These are phyloP conservation scores for Fusarium citri DNA, from an alignment of 2,329 filamentous ascomycete species.

Conservation along the genomic window DNA sequence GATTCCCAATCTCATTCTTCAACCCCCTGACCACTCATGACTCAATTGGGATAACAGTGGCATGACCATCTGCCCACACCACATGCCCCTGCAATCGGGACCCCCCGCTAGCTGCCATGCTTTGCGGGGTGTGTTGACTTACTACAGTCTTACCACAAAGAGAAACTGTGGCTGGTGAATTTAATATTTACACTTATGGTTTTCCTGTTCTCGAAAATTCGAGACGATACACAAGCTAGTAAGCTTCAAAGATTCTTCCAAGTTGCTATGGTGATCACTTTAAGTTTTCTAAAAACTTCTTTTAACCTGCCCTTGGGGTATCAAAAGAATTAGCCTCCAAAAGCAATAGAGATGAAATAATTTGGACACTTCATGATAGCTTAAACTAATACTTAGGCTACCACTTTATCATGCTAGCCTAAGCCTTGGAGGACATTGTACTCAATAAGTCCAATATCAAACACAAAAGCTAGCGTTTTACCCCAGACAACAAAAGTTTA, in stretches of 20 bases:
- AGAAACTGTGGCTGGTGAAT: slow-evolving; percentile 31
- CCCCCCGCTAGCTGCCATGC: slow-evolving; percentile 28
- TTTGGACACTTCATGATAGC: neutral
- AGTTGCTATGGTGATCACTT: neutral
- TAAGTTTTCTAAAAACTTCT: neutral
- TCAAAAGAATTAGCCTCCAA: neutral
- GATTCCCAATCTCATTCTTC: slow-evolving; percentile 13
- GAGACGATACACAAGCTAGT: neutral
- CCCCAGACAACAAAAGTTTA: neutral
- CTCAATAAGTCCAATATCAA: neutral
- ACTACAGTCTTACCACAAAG: neutral
- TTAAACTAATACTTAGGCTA: neutral
- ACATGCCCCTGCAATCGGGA: slow-evolving; percentile 25
- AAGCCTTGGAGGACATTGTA: neutral
- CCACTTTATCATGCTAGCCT: neutral
- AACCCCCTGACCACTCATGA: slow-evolving; percentile 23
- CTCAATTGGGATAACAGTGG: slow-evolving; percentile 30
- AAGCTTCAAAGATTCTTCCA: neutral
- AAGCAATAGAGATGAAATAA: neutral
- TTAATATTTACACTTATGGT: neutral
- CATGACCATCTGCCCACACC: slow-evolving; percentile 46
- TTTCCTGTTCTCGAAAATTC: neutral
- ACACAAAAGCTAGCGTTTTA: neutral
- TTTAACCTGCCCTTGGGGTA: neutral
- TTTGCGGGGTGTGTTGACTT: slow-evolving; percentile 12